A percentile compares a stretch with the other conserved stretches of the same genome.
phyloP scores from a whole-genome alignment of 1,284 basidiomycete species.

The Marasmius sp. region DNA sequence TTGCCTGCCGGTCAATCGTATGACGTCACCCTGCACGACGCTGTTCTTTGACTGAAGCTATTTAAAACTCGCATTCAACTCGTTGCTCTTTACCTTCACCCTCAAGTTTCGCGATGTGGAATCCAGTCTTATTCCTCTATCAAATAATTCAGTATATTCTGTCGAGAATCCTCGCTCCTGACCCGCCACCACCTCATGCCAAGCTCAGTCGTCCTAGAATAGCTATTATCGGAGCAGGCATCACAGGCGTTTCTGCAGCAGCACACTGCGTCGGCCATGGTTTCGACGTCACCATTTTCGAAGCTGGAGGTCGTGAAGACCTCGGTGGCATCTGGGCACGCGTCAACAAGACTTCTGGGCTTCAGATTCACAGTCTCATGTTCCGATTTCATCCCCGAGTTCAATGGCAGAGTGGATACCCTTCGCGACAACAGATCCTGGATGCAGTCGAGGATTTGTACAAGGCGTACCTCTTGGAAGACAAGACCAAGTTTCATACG shows the following conservation, averaged over 20 bases:
- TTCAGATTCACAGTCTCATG: slow-evolving; percentile 61
- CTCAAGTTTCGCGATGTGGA: neutral
- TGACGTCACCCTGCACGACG: too few species aligned
- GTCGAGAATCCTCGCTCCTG: slow-evolving; percentile 6
- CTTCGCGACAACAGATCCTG: slow-evolving; percentile 57
- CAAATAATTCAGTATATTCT: slow-evolving; percentile 8
- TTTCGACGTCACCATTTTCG: slow-evolving; percentile 55
- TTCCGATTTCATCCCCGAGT: slow-evolving; percentile 56
- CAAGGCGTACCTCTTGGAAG: neutral
- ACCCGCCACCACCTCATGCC: slow-evolving; percentile 10
- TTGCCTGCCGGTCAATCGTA: too few species aligned
- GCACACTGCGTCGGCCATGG: slow-evolving; percentile 52
- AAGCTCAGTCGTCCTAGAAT: slow-evolving; percentile 28
- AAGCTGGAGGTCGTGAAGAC: slow-evolving; percentile 30
- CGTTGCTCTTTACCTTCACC: neutral
- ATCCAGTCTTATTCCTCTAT: slow-evolving; percentile 9
- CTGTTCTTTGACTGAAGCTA: neutral
- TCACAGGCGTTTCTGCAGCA: slow-evolving; percentile 4
- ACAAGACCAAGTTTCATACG: slow-evolving; percentile 14
- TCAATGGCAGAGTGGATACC: slow-evolving; percentile 48
- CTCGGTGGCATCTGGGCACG: slow-evolving; percentile 62
- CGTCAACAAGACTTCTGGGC: slow-evolving; percentile 51
- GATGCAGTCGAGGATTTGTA: slow-evolving; percentile 28
- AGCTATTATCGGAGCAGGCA: slow-evolving; percentile 43
- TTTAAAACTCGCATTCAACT: neutral